Conservation (phyloP, 1,284 basidiomycete genomes). For the Sanguinoderma infundibulare region DNA sequence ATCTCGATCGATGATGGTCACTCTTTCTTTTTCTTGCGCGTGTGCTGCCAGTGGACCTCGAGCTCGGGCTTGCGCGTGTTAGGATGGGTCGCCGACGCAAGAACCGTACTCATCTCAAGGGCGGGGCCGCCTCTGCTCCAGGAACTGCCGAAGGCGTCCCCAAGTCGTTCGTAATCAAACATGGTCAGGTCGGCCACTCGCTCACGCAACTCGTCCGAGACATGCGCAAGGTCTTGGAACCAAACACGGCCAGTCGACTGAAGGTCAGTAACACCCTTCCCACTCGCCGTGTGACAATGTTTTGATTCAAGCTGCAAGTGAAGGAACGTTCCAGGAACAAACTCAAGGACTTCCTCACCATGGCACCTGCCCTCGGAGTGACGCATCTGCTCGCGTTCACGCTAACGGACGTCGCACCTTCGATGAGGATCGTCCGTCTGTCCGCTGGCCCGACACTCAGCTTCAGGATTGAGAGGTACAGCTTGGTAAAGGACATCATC, state of each 20-base stretch:
- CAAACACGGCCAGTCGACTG: slow-evolving; percentile 93
- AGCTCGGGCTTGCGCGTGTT: neutral
- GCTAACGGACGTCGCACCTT: slow-evolving; percentile 84
- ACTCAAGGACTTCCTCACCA: slow-evolving; percentile 92
- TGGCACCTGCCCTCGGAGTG: slow-evolving; percentile 91
- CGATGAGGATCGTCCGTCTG: slow-evolving; percentile 87
- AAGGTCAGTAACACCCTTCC: slow-evolving; percentile 54
- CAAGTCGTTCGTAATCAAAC: slow-evolving; percentile 91
- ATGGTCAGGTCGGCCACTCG: slow-evolving; percentile 91
- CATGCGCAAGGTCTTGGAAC: slow-evolving; percentile 95
- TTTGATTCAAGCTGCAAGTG: slow-evolving; percentile 32
- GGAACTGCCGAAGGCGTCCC: slow-evolving; percentile 50
- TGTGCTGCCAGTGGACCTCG: neutral
- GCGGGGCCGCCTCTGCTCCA: slow-evolving; percentile 40
- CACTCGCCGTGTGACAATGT: neutral
- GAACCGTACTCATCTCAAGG: slow-evolving; percentile 87
- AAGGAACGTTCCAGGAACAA: slow-evolving; percentile 94
- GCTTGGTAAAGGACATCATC: slow-evolving; percentile 84
- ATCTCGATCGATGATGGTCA: neutral
- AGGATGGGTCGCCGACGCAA: slow-evolving; percentile 82
- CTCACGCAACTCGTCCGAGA: slow-evolving; percentile 90
- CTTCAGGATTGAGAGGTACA: slow-evolving; percentile 93
- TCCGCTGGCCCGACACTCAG: slow-evolving; percentile 93
- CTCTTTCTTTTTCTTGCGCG: neutral
- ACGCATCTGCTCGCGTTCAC: slow-evolving; percentile 95